These are phyloP conservation scores for Verticillium zaregamsianum DNA, from an alignment of 2,329 filamentous ascomycete species.

Conservation along the genomic window DNA sequence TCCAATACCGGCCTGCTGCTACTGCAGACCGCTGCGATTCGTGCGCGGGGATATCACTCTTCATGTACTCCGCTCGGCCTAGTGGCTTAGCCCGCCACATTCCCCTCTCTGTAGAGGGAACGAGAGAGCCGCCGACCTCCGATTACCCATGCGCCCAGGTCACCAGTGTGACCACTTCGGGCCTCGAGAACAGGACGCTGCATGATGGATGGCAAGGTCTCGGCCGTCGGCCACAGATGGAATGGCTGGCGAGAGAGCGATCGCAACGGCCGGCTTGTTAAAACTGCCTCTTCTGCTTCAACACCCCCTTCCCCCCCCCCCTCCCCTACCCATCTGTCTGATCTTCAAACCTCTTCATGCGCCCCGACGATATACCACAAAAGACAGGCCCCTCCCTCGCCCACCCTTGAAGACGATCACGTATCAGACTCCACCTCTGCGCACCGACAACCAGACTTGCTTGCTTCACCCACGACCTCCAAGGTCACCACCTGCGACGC, in stretches of 20 bases:
- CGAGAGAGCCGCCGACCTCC: neutral
- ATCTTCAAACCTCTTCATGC: slow-evolving; percentile 29
- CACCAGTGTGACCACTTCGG: neutral
- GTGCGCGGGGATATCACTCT: neutral
- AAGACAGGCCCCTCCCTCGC: slow-evolving; percentile 10
- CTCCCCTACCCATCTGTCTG: slow-evolving; percentile 19
- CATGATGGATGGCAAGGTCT: neutral
- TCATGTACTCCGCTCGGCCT: neutral
- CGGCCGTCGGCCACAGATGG: neutral
- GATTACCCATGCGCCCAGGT: neutral
- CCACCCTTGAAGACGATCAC: slow-evolving; percentile 8
- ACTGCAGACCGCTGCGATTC: neutral
- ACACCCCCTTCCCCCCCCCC: neutral
- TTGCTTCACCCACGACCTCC: slow-evolving; percentile 8
- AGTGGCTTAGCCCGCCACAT: neutral
- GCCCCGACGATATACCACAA: slow-evolving; percentile 14
- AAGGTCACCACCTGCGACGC: slow-evolving; percentile 7
- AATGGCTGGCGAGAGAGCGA: neutral
- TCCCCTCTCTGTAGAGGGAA: neutral
- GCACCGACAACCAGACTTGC: slow-evolving; percentile 11
- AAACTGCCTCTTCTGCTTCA: neutral
- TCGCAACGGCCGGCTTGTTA: neutral
- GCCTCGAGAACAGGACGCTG: neutral
- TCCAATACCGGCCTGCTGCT: neutral
- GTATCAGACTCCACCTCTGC: slow-evolving; percentile 5